A percentile compares a stretch with the other conserved stretches of the same genome.
Evolutionary conservation across 345 rosid genomes (phyloP).

Genomic region (Camelina sativa): DNA sequence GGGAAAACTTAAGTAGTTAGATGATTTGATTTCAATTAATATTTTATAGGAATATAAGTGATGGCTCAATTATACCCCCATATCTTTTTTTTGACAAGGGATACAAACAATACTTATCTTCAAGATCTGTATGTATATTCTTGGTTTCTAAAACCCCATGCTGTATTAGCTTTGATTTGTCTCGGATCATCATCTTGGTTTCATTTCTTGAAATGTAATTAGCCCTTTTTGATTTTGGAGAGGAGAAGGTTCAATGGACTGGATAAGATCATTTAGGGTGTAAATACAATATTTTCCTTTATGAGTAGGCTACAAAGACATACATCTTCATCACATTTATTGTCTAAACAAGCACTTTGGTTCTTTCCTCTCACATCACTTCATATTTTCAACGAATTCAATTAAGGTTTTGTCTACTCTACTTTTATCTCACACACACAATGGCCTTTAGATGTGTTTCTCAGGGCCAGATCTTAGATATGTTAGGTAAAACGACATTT

Average conservation of each 20-base stretch:
- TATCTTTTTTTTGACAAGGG: neutral
- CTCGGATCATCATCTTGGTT: neutral
- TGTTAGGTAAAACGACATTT: conserved; percentile 41
- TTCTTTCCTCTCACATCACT: conserved; percentile 31
- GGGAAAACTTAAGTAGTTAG: conserved; percentile 5
- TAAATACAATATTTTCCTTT: conserved; percentile 8
- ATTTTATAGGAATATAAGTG: conserved; percentile 12
- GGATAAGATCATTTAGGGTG: conserved; percentile 16
- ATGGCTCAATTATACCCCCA: conserved; percentile 37
- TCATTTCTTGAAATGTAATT: conserved; percentile 2
- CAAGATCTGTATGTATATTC: neutral
- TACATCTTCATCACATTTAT: conserved; percentile 34
- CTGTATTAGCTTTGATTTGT: conserved; percentile 13
- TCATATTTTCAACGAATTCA: conserved; percentile 30
- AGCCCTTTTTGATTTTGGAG: neutral
- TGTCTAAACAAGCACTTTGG: conserved; percentile 21
- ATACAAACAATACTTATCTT: conserved; percentile 28
- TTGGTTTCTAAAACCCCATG: conserved; percentile 28
- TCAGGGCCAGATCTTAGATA: conserved; percentile 30
- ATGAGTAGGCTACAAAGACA: conserved; percentile 40
- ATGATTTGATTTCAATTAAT: conserved; percentile 24
- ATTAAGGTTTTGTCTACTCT: conserved; percentile 36
- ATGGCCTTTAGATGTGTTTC: conserved; percentile 29
- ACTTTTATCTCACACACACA: conserved; percentile 28
- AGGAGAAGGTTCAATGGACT: neutral